A percentile compares a stretch with the other conserved stretches of the same genome.
Evolutionary conservation across 768 basidiomycete genomes (phyloP).

Genomic region (Chalciporus chontae): DNA sequence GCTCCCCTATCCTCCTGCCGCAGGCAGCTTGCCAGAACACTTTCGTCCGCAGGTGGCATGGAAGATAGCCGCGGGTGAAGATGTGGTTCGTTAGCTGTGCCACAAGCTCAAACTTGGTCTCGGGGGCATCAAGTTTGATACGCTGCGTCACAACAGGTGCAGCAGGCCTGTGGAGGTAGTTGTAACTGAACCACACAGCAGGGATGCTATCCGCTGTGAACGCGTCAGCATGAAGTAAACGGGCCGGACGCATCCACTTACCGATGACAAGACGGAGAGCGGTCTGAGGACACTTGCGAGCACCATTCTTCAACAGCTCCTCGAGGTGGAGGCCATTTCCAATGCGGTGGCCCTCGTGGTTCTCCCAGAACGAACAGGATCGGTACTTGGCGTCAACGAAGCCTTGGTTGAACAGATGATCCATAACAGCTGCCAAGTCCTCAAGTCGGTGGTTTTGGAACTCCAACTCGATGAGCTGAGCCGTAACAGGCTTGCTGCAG

Average conservation of each 20-base stretch:
- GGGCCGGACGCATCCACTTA: constrained; percentile 18
- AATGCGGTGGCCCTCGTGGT: constrained; percentile 35
- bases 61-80: constrained; percentile 39
- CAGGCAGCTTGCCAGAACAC: constrained; percentile 42
- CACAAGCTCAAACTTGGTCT: constrained; percentile 35
- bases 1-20: constrained; percentile 32
- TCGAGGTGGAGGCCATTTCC: constrained; percentile 35
- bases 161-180: constrained; percentile 33
- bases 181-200: constrained; percentile 44
- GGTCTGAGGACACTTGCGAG: constrained; percentile 40
- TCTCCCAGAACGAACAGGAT: constrained; percentile 44
- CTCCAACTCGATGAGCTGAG: constrained; percentile 47
- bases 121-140: constrained; percentile 35
- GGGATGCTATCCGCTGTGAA: constrained; percentile 38
- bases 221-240: neutral
- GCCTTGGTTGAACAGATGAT: constrained; percentile 43
- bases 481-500: constrained; percentile 36
- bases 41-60: constrained; percentile 31
- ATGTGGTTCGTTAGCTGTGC: constrained; percentile 49
- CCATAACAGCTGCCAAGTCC: constrained; percentile 48
- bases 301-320: constrained; percentile 34
- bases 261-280: constrained; percentile 47
- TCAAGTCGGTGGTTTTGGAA: constrained; percentile 37
- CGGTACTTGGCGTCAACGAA: constrained; percentile 44
- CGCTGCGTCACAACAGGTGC: constrained; percentile 40